These are phyloP conservation scores for Saccharomycopsis fermentans DNA, from an alignment of 805 yeast genomes.

Conservation along the genomic window DNA sequence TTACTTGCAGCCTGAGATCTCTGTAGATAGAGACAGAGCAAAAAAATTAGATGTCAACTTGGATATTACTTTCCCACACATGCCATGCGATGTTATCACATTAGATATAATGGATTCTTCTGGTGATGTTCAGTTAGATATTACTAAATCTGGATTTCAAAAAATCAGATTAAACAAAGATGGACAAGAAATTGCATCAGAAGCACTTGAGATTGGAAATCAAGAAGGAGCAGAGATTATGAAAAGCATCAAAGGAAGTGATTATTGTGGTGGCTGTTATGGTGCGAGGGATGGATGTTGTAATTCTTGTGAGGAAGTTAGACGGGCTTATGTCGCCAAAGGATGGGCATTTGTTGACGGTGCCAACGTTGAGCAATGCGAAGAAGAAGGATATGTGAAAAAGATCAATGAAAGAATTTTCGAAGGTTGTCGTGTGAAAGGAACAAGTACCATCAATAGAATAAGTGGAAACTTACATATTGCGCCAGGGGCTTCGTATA, in stretches of 20 bases:
- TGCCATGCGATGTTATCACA: slow-evolving; percentile 78
- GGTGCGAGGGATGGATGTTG: slow-evolving; percentile 74
- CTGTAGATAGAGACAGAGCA: slow-evolving; percentile 76
- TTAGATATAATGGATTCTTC: slow-evolving; percentile 83
- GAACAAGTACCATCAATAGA: slow-evolving; percentile 69
- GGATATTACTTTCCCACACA: slow-evolving; percentile 71
- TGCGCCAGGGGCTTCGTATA: slow-evolving; percentile 84
- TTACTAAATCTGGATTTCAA: slow-evolving; percentile 59
- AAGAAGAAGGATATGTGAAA: slow-evolving; percentile 73
- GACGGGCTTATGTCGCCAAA: slow-evolving; percentile 60
- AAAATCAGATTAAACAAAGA: slow-evolving; percentile 50
- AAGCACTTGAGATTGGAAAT: slow-evolving; percentile 31
- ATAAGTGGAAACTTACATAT: slow-evolving; percentile 88
- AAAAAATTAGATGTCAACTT: slow-evolving; percentile 66
- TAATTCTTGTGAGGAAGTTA: slow-evolving; percentile 75
- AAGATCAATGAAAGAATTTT: slow-evolving; percentile 44
- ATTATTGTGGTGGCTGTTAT: slow-evolving; percentile 84
- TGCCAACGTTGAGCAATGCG: slow-evolving; percentile 79
- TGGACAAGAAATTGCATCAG: slow-evolving; percentile 39
- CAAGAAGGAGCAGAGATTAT: slow-evolving; percentile 19
- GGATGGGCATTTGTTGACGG: slow-evolving; percentile 94
- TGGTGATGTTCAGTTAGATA: slow-evolving; percentile 74
- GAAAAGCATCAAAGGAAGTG: slow-evolving; percentile 18
- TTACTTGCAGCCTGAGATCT: slow-evolving; percentile 69
- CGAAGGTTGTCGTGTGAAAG: slow-evolving; percentile 86